Conservation (phyloP, 805 yeast genomes). For the Ascoidea tarda region DNA sequence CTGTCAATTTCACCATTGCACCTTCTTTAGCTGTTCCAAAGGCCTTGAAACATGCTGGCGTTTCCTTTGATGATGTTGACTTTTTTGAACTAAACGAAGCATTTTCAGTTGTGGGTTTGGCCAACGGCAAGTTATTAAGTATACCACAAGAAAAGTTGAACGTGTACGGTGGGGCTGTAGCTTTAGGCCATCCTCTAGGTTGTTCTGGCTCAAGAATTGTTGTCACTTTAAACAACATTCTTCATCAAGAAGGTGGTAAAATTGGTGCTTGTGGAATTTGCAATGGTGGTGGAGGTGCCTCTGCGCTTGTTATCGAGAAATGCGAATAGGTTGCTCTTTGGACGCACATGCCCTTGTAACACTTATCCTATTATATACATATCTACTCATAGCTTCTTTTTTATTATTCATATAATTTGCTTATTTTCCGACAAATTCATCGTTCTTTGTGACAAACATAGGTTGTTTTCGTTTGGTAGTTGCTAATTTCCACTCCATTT, state of each 20-base stretch:
- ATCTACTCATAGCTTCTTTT: too few species aligned
- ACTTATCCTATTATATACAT: too few species aligned
- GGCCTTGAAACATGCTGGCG: slow-evolving; percentile 78
- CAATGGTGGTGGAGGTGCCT: slow-evolving; percentile 99
- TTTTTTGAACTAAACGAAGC: slow-evolving; percentile 96
- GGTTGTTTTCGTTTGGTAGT: too few species aligned
- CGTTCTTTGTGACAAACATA: too few species aligned
- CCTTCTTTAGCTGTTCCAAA: slow-evolving; percentile 93
- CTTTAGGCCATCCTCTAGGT: slow-evolving; percentile 90
- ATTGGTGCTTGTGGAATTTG: slow-evolving; percentile 93
- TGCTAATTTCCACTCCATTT: too few species aligned
- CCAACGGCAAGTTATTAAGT: slow-evolving; percentile 60
- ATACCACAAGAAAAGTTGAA: slow-evolving; percentile 59
- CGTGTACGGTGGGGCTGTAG: slow-evolving; percentile 93
- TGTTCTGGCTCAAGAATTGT: slow-evolving; percentile 93
- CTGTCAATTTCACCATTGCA: slow-evolving; percentile 91
- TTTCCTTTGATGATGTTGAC: slow-evolving; percentile 57
- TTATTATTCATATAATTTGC: too few species aligned
- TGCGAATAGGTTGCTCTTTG: background rate
- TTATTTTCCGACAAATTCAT: too few species aligned
- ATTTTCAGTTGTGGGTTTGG: slow-evolving; percentile 90
- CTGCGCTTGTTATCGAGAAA: slow-evolving; percentile 78
- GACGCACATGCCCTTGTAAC: too few species aligned
- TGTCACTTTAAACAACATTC: slow-evolving; percentile 70
- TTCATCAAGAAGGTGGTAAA: slow-evolving; percentile 75